These are phyloP conservation scores for Epichloe hybrida DNA, from an alignment of 2,329 filamentous ascomycete species.

Conservation along the genomic window DNA sequence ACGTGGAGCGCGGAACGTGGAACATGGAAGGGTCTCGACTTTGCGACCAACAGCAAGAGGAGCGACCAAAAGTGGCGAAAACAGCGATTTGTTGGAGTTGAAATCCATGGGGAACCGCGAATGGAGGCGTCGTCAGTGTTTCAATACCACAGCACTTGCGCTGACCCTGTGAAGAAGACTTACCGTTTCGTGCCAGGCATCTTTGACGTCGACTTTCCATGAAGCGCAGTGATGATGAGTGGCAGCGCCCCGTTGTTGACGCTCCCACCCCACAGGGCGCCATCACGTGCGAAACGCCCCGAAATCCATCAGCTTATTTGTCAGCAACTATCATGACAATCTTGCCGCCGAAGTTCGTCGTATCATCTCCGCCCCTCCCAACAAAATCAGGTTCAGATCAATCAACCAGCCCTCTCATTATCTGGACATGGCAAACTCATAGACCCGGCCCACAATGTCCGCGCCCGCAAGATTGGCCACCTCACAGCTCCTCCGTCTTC, in stretches of 20 bases:
- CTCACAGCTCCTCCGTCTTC: constrained; percentile 18
- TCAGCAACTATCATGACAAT: not conserved
- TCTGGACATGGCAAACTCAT: not conserved
- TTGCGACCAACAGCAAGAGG: not conserved
- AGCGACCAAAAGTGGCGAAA: not conserved
- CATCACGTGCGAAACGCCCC: not conserved
- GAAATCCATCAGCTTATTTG: not conserved
- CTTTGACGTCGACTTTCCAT: too few species aligned
- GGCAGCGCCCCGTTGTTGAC: not conserved
- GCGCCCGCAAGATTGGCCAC: constrained; percentile 16
- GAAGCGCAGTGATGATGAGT: too few species aligned
- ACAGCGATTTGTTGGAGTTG: not conserved
- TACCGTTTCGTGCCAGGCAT: too few species aligned
- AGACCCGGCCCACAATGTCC: constrained; percentile 14
- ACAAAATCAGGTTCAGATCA: not conserved
- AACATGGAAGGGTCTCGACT: not conserved
- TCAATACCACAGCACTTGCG: too few species aligned
- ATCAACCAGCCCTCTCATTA: too few species aligned
- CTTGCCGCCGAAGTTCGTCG: not conserved
- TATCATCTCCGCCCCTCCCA: not conserved
- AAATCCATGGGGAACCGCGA: not conserved
- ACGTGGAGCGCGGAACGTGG: not conserved
- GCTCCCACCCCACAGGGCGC: not conserved
- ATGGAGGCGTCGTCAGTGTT: too few species aligned
- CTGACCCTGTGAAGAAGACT: too few species aligned